Evolutionary conservation across 176 grass and related monocot genomes (phyloP), one percentile per base, ranked within the genome.

Genomic region (Melocanna baccifera): DNA sequence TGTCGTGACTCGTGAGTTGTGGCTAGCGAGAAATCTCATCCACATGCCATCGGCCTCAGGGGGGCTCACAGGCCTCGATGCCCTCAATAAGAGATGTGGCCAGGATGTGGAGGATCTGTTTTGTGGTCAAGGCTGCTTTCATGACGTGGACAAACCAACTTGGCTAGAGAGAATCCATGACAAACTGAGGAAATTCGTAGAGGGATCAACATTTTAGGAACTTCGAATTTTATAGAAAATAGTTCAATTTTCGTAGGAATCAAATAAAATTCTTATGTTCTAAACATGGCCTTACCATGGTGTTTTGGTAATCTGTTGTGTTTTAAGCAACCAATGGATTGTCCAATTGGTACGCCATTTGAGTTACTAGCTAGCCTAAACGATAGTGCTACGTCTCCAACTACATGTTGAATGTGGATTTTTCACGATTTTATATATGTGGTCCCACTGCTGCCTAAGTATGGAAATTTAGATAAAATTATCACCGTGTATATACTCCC

Each of bases 41-140:
- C 77, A 67, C 77, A 64, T n/a, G 76, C 59, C 16, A 12, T 8
- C 5, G 59, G 41, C 39, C 0, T 4, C 20, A 1, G 2, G 8
- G 53, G 19, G 76, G 25, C 57, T 63, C 40, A 32, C 57, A 46
- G 9, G 23, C 20, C 57, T 3, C 71, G 20, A 4, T 8, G 22
- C 52, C 29, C 25, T 8, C 76, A 63, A 25, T 4, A 8, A 39
- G 77, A 42, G 34, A 69, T 56, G 64, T 69, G 65, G 48, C 79
- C 79, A 39, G 23, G 65, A 69, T 57, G 55, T 81, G 48, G 30
- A 70, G 65, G 79, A 70, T 81, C 64, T 69, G 63, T 81, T 81
- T 57, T 36, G 66, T 55, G 65, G 79, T 51, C 79, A 56, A 20
- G 13, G 14, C 34, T 1, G 48, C 30, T 28, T 37, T 16, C 5